Evolutionary conservation across 306 rosid genomes (phyloP).

Genomic region (Luffa acutangula): DNA sequence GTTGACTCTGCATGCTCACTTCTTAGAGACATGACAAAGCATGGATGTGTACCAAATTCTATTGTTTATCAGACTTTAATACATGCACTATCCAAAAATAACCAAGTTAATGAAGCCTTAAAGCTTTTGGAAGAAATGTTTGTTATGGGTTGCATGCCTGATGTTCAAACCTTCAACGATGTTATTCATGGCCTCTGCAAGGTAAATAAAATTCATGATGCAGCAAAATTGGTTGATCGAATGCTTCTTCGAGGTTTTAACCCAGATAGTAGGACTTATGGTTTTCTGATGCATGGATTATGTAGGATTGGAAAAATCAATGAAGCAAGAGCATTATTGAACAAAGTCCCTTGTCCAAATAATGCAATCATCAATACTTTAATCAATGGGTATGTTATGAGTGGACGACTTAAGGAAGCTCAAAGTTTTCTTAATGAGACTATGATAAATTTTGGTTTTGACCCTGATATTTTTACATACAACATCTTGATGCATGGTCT

Average conservation of each 20-base stretch:
- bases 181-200: conserved; percentile 66
- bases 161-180: conserved; percentile 83
- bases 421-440: conserved; percentile 35
- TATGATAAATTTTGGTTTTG: conserved; percentile 45
- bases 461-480: conserved; percentile 66
- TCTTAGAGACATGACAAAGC: conserved; percentile 77
- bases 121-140: conserved; percentile 80
- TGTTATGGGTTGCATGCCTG: conserved; percentile 85
- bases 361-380: conserved; percentile 52
- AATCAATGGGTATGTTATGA: conserved; percentile 65
- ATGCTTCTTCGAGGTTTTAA: conserved; percentile 63
- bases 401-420: conserved; percentile 64
- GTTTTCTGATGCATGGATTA: conserved; percentile 62
- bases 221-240: conserved; percentile 67
- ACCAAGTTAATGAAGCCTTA: conserved; percentile 56
- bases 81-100: conserved; percentile 57
- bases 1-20: conserved; percentile 83
- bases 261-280: conserved; percentile 62
- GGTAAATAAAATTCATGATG: conserved; percentile 50
- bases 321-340: conserved; percentile 57
- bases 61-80: conserved; percentile 79
- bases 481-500: conserved; percentile 71
- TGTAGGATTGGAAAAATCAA: conserved; percentile 62
- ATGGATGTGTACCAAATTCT: conserved; percentile 84
- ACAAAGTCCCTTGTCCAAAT: conserved; percentile 51